Evolutionary conservation across 23 red algal species (phyloP).

Genomic region (Gracilariopsis chorda): DNA sequence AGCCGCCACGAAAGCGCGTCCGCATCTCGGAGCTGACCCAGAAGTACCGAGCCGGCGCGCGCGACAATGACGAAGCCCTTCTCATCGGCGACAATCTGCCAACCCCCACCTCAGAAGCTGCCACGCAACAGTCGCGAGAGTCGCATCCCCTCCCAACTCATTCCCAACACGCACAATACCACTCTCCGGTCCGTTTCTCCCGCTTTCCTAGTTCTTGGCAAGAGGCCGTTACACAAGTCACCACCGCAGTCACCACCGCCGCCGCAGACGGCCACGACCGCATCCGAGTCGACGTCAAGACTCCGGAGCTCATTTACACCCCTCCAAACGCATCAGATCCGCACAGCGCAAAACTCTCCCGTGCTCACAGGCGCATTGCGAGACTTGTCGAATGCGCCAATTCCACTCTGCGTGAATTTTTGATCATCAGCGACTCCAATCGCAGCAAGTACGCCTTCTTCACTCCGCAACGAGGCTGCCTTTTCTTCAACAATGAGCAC

Average conservation of each 20-base stretch:
- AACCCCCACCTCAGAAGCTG: background rate
- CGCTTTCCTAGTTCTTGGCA: constrained; percentile 55
- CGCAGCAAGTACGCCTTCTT: background rate
- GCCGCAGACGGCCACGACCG: constrained; percentile 40
- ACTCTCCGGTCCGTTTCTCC: constrained; percentile 9
- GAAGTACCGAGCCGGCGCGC: constrained; percentile 27
- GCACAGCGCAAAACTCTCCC: background rate
- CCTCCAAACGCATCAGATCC: background rate
- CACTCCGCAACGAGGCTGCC: background rate
- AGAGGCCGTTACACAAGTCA: constrained; percentile 9
- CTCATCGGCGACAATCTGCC: background rate
- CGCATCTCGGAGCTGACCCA: constrained; percentile 40
- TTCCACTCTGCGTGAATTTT: background rate
- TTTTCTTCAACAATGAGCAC: constrained; percentile 27
- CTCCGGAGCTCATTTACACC: constrained; percentile 19
- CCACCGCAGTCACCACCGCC: constrained; percentile 11
- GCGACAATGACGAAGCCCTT: constrained; percentile 16
- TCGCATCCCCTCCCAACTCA: background rate
- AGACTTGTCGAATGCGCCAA: constrained; percentile 21
- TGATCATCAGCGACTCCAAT: background rate
- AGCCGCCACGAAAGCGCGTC: background rate
- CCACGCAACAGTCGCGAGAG: background rate
- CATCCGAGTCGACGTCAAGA: constrained; percentile 53
- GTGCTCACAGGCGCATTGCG: background rate
- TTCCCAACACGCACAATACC: background rate